Evolutionary conservation across 1,139 yeast genomes (phyloP).

Genomic region (Saccharomyces hybrid): DNA sequence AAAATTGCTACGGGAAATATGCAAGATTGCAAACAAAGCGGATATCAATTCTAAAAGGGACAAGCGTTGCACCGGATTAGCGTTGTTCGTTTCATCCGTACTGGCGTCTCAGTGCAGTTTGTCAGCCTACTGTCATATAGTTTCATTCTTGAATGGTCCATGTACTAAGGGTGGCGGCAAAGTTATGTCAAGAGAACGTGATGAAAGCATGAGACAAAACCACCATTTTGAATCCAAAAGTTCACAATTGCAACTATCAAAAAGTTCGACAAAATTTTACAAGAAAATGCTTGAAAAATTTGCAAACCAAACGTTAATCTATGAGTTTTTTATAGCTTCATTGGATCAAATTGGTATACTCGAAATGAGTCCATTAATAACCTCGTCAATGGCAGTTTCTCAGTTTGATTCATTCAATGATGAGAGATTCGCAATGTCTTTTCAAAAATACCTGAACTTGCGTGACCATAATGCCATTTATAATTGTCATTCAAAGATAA

Average conservation of each 20-base stretch:
- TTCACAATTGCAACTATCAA: conserved; percentile 6
- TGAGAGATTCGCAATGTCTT: conserved; percentile 1
- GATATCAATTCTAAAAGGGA: conserved; percentile 2
- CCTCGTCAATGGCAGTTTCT: conserved; percentile 1
- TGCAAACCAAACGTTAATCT: neutral
- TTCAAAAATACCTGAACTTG: neutral
- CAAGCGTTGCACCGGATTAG: conserved; percentile 16
- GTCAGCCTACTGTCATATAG: conserved; percentile 3
- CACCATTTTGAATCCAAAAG: conserved; percentile 10
- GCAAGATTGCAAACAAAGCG: neutral
- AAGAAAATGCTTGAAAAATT: conserved; percentile 1
- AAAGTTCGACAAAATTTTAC: conserved; percentile 11
- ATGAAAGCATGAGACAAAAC: conserved; percentile 14
- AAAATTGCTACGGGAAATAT: neutral
- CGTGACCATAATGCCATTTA: conserved; percentile 4
- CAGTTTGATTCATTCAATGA: conserved; percentile 15
- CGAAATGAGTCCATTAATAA: conserved; percentile 15
- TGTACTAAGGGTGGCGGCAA: conserved; percentile 22
- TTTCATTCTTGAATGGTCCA: conserved; percentile 18
- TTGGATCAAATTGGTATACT: conserved; percentile 20
- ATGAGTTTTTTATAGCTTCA: conserved; percentile 12
- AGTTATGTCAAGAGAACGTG: conserved; percentile 13
- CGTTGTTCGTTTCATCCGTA: conserved; percentile 14
- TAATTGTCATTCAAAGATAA: conserved; percentile 1
- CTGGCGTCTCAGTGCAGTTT: neutral